Evolutionary conservation across 2,329 filamentous ascomycete genomes (phyloP).

Genomic region (Ascosphaera apis): DNA sequence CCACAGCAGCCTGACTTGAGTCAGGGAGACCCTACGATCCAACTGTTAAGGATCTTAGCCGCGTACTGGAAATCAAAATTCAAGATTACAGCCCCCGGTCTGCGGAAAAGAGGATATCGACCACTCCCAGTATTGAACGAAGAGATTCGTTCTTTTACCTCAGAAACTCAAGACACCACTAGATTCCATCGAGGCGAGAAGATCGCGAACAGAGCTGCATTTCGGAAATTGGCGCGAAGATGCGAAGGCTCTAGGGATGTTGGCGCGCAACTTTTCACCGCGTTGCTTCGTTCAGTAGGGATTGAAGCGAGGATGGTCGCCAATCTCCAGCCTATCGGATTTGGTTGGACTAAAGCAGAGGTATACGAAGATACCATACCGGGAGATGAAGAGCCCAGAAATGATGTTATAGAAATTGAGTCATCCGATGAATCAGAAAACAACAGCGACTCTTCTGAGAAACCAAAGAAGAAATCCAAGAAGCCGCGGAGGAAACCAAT

Average conservation of each 20-base stretch:
- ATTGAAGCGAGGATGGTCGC: constrained; percentile 67
- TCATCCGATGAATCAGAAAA: constrained; percentile 9
- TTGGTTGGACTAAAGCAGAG: constrained; percentile 75
- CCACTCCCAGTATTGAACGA: constrained; percentile 49
- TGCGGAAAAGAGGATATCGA: constrained; percentile 82
- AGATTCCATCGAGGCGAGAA: not conserved
- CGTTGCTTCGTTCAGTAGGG: constrained; percentile 59
- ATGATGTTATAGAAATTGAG: constrained; percentile 6
- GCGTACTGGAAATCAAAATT: constrained; percentile 81
- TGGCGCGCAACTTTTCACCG: constrained; percentile 77
- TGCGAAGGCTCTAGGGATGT: constrained; percentile 66
- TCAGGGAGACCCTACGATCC: constrained; percentile 56
- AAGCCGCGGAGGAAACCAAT: constrained; percentile 14
- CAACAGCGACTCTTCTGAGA: constrained; percentile 4
- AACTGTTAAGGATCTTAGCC: constrained; percentile 51
- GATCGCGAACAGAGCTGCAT: constrained; percentile 2
- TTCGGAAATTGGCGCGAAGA: constrained; percentile 50
- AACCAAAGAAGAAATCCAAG: constrained; percentile 7
- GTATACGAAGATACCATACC: constrained; percentile 30
- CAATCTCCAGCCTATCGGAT: constrained; percentile 72
- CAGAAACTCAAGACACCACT: constrained; percentile 17
- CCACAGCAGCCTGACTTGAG: constrained; percentile 59
- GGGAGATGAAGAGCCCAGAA: constrained; percentile 3
- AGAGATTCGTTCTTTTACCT: constrained; percentile 51
- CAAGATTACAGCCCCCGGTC: constrained; percentile 47